Evolutionary conservation across 1,139 yeast genomes (phyloP).

Genomic region (Yamadazyma triangularis): DNA sequence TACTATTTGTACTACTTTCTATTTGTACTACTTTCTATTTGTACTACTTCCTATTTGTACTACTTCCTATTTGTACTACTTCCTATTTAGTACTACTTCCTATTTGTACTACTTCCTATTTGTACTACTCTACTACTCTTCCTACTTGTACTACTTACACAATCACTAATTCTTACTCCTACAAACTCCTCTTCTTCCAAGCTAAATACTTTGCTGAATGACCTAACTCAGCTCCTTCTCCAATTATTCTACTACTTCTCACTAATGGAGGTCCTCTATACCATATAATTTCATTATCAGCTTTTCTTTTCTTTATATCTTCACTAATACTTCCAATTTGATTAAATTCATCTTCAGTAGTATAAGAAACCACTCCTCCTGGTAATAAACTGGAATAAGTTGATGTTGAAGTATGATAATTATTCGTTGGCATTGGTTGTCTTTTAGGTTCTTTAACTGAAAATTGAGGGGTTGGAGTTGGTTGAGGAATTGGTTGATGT

Average conservation of each 20-base stretch:
- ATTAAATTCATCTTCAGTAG: conserved; percentile 20
- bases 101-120: not conserved
- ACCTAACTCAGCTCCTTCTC: conserved; percentile 40
- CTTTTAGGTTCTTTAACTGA: conserved; percentile 12
- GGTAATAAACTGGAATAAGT: conserved; percentile 33
- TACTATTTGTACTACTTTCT: too few relatives aligned
- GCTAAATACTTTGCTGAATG: conserved; percentile 70
- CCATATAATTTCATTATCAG: conserved; percentile 58
- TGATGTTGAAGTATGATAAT: conserved; percentile 30
- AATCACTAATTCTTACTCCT: not conserved
- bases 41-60: too few relatives aligned
- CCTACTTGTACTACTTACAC: too few relatives aligned
- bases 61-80: not conserved
- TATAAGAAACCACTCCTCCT: conserved; percentile 40
- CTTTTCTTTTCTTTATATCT: conserved; percentile 7
- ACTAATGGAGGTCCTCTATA: conserved; percentile 75
- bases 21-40: too few relatives aligned
- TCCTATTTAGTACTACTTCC: not conserved
- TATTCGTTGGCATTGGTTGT: conserved; percentile 19
- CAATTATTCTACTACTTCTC: conserved; percentile 45
- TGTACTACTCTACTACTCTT: not conserved
- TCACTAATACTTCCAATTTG: conserved; percentile 15
- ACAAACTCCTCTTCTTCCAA: conserved; percentile 40
- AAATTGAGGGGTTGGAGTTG: conserved; percentile 12
- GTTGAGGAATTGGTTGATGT: conserved; percentile 8